These are phyloP conservation scores for Glycine latifolia DNA, from an alignment of 306 rosid genomes.

Conservation along the genomic window DNA sequence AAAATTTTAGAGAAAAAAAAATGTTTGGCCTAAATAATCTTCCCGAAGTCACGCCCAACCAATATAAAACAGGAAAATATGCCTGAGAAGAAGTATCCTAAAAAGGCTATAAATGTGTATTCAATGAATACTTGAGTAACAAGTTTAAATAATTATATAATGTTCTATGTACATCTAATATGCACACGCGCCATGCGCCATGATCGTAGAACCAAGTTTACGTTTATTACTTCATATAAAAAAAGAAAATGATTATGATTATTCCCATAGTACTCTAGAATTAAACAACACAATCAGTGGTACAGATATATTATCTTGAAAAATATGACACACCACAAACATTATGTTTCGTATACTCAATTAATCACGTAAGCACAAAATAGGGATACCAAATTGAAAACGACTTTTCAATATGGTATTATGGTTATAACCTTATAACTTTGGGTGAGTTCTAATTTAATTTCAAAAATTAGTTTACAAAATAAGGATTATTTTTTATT, in stretches of 20 bases:
- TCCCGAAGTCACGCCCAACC: constrained; percentile 30
- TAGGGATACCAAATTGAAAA: neutral
- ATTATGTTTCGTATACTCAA: constrained; percentile 12
- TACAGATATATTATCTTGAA: neutral
- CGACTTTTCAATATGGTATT: neutral
- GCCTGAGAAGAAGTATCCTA: neutral
- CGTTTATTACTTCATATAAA: constrained; percentile 29
- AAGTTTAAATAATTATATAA: constrained; percentile 33
- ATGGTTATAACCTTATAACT: neutral
- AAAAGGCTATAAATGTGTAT: constrained; percentile 29
- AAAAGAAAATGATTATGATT: constrained; percentile 16
- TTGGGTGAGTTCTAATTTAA: neutral
- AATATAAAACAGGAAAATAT: constrained; percentile 29
- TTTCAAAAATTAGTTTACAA: neutral
- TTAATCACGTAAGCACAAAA: neutral
- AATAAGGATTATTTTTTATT: no score
- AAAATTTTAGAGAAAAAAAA: neutral
- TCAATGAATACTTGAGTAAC: constrained; percentile 40
- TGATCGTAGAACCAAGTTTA: constrained; percentile 13
- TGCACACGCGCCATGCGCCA: neutral
- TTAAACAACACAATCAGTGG: constrained; percentile 1
- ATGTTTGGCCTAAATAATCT: neutral
- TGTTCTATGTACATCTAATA: constrained; percentile 1
- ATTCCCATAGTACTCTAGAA: neutral
- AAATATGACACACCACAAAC: neutral